Percentiles rank a stretch among this genome's conserved stretches.
Evolutionary conservation across 164 flowering plant species (phyloP).

Genomic region (Chimonanthus salicifolius): DNA sequence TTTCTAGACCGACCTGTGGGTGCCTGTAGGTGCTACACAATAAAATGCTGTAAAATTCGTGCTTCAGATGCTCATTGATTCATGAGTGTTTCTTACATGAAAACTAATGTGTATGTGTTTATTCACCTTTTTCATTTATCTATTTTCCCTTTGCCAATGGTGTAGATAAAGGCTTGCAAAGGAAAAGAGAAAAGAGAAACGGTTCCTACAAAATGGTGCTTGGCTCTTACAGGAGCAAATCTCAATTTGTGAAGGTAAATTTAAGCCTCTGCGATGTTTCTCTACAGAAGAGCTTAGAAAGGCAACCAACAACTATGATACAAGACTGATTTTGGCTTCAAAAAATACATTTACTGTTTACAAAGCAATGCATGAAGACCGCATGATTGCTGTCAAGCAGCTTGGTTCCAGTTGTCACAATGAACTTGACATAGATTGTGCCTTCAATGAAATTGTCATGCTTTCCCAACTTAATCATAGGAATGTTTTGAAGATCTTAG

Average conservation of each 20-base stretch:
- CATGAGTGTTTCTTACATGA: not conserved
- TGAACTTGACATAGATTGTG: too few relatives aligned
- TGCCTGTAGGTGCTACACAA: too few relatives aligned
- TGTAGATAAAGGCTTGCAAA: not conserved
- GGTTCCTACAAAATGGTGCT: slow-evolving; percentile 8
- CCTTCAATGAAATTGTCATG: too few relatives aligned
- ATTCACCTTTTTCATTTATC: too few relatives aligned
- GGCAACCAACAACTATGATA: slow-evolving; percentile 7
- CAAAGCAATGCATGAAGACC: too few relatives aligned
- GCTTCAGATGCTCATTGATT: not conserved
- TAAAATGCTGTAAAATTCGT: not conserved
- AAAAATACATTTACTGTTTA: too few relatives aligned
- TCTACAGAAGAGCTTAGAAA: slow-evolving; percentile 10
- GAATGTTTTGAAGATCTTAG: too few relatives aligned
- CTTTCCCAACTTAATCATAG: too few relatives aligned
- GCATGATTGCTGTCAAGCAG: too few relatives aligned
- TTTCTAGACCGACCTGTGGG: too few relatives aligned
- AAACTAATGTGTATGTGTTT: not conserved
- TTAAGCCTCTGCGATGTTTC: slow-evolving; percentile 3
- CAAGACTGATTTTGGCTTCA: not conserved
- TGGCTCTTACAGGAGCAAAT: slow-evolving; percentile 8
- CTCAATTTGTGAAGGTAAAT: slow-evolving; percentile 6
- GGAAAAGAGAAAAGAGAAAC: not conserved
- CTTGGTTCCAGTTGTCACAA: slow-evolving; percentile 17
- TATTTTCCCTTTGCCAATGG: not conserved